Conservation (phyloP, 2,329 filamentous ascomycete genomes). For the Delphinella strobiligena region DNA sequence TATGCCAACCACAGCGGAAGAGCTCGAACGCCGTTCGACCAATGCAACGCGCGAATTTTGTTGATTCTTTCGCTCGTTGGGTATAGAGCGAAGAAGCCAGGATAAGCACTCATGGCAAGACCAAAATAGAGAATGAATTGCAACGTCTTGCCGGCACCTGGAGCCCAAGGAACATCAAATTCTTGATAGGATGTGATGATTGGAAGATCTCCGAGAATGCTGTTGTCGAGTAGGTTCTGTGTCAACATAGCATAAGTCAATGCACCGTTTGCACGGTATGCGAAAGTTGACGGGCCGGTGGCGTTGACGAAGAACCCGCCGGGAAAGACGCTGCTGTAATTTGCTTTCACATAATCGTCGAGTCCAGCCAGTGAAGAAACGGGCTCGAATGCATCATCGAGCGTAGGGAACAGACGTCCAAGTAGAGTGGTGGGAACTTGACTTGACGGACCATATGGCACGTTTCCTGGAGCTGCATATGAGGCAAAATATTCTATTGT, state of each 20-base stretch:
- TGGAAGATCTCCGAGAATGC: slow-evolving; percentile 53
- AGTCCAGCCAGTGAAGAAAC: slow-evolving; percentile 59
- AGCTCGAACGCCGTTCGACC: slow-evolving; percentile 79
- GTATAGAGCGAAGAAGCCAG: slow-evolving; percentile 80
- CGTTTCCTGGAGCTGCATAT: slow-evolving; percentile 13
- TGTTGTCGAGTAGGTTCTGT: slow-evolving; percentile 81
- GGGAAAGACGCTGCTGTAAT: slow-evolving; percentile 58
- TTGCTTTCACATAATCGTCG: slow-evolving; percentile 48
- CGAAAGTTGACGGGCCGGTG: slow-evolving; percentile 49
- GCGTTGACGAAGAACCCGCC: slow-evolving; percentile 67
- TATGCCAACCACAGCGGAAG: slow-evolving; percentile 80
- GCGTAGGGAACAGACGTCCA: slow-evolving; percentile 15
- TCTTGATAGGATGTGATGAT: slow-evolving; percentile 61
- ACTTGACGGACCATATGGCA: slow-evolving; percentile 29
- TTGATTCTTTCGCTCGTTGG: slow-evolving; percentile 71
- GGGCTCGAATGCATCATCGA: slow-evolving; percentile 28
- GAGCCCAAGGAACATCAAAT: slow-evolving; percentile 64
- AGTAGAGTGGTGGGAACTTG: slow-evolving; percentile 21
- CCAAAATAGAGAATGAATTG: slow-evolving; percentile 75
- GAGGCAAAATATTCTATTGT: slow-evolving; percentile 13
- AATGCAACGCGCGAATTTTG: slow-evolving; percentile 74
- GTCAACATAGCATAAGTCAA: slow-evolving; percentile 59
- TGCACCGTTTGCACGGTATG: slow-evolving; percentile 55
- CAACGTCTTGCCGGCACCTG: slow-evolving; percentile 57
- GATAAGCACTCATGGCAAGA: slow-evolving; percentile 64